Evolutionary conservation across 306 rosid species (phyloP), one percentile per base, ranked within the genome.

Genomic region (Cucurbita maxima): DNA sequence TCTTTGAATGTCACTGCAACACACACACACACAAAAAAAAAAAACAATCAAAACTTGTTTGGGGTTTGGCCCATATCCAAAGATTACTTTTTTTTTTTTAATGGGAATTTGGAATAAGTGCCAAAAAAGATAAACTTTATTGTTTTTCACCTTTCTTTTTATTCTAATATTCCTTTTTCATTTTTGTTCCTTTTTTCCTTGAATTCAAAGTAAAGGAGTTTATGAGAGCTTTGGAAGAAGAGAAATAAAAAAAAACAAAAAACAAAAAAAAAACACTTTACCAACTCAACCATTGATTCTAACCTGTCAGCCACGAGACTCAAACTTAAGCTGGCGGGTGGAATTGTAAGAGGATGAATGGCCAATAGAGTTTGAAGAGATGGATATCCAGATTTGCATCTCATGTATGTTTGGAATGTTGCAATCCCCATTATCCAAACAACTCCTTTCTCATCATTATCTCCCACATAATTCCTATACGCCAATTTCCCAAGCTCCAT

Each of bases 371-470:
- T 69, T 68, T 89, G 96, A 61, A 89, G 76, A 7, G 97, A 88
- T 60, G 92, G 96, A 9, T 84, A 74, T 37, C 89, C 92, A 71
- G 82, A 85, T 84, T 91, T 88, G 74, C 97, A 88, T 82, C 82
- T 86, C 90, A 88, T 89, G 76, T 88, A 95, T 70, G 87, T 88
- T 76, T 89, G 92, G 58, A 89, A 95, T 82, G 88, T 91, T 5
- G 99, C 92, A 75, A 95, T 79, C 36, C 92, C 95, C 82, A 95
- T 72, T n/a, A 95, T 72, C 96, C 92, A 88, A 77, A 95, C 52
- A 72, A 3, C 16, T 0, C 79, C 83, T 74, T 88, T 53, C 75
- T 37, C 11, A 2, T 60, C 44, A 34, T 87, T 73, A 66, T 81
- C 71, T 85, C 79, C 67, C 62, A 85, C 80, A 72, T 70, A 70